Conservation (phyloP, 345 rosid species). For the Eucalyptus dawsonii region DNA sequence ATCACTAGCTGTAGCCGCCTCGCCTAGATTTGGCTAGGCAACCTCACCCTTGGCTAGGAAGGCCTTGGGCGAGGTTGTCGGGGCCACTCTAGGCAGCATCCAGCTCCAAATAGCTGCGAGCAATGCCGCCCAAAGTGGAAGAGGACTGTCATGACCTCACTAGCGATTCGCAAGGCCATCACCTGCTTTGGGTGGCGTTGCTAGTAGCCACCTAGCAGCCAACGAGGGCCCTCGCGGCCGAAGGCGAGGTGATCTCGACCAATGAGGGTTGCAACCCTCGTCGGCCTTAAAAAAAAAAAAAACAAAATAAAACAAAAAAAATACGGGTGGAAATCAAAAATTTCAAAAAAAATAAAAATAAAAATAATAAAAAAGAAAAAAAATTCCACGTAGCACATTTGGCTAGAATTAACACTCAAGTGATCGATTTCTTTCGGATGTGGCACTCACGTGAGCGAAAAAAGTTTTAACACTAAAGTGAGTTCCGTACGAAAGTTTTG, state of each 20-base stretch:
- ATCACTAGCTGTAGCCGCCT: rapidly evolving
- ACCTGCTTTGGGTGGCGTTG: rapidly evolving
- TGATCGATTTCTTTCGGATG: rapidly evolving
- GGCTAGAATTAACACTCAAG: rapidly evolving
- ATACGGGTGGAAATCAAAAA: too few species aligned
- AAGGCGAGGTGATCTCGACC: rapidly evolving
- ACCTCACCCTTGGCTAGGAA: rapidly evolving
- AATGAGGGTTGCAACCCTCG: rapidly evolving
- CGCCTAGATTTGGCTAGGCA: rapidly evolving
- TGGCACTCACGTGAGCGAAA: rapidly evolving
- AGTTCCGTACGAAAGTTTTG: too few species aligned
- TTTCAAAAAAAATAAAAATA: too few species aligned
- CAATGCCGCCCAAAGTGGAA: rapidly evolving
- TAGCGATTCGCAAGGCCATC: rapidly evolving
- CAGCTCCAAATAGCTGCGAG: rapidly evolving
- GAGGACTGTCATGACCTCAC: rapidly evolving
- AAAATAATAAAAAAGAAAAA: too few species aligned
- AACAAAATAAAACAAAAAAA: too few species aligned
- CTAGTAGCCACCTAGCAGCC: rapidly evolving
- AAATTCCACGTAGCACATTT: rapidly evolving
- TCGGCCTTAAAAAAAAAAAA: rapidly evolving
- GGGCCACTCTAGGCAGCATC: rapidly evolving
- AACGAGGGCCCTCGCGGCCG: rapidly evolving
- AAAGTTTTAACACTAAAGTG: too few species aligned
- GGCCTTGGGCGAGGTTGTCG: rapidly evolving